These are phyloP conservation scores for Hyaloraphidium curvatum DNA, from an alignment of 192 early-diverging fungal species.

Conservation along the genomic window DNA sequence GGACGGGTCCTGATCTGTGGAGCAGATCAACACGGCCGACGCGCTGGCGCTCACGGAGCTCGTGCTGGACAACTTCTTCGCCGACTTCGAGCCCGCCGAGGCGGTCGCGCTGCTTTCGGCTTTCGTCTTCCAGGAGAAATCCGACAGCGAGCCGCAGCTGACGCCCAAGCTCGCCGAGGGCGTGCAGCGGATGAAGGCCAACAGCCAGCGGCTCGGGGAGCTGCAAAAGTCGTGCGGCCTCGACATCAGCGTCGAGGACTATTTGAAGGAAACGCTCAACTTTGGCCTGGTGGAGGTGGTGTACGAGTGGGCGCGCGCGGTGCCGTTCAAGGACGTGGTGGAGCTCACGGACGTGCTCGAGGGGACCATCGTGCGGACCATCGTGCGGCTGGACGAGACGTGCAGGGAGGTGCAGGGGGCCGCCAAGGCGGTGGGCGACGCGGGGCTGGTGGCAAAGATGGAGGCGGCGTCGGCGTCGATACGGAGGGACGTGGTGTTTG, in stretches of 20 bases:
- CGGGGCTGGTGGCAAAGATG: constrained; percentile 74
- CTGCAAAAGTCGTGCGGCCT: constrained; percentile 56
- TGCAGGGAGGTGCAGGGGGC: constrained; percentile 72
- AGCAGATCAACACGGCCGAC: constrained; percentile 79
- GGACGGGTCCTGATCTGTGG: background rate
- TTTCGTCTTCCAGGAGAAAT: constrained; percentile 92
- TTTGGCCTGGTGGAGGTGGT: constrained; percentile 91
- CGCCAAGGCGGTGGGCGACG: constrained; percentile 75
- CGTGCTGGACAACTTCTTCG: constrained; percentile 80
- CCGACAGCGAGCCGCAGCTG: constrained; percentile 36
- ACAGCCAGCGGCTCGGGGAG: constrained; percentile 45
- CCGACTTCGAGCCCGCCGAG: constrained; percentile 75
- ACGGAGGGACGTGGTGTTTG: constrained; percentile 92
- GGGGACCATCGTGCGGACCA: constrained; percentile 81
- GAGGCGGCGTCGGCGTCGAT: constrained; percentile 69
- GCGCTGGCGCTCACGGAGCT: constrained; percentile 87
- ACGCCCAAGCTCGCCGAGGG: constrained; percentile 34
- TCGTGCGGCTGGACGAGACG: constrained; percentile 81
- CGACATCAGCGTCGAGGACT: constrained; percentile 11
- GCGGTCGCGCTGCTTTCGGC: constrained; percentile 80
- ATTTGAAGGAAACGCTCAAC: constrained; percentile 19
- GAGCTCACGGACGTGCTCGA: constrained; percentile 86
- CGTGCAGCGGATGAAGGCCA: constrained; percentile 39
- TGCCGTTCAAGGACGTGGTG: constrained; percentile 79
- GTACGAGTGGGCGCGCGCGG: constrained; percentile 92